A percentile compares a stretch with the other conserved stretches of the same genome.
These are phyloP conservation scores for Erodium moschatum DNA, from an alignment of 441 rosid species.

Conservation along the genomic window DNA sequence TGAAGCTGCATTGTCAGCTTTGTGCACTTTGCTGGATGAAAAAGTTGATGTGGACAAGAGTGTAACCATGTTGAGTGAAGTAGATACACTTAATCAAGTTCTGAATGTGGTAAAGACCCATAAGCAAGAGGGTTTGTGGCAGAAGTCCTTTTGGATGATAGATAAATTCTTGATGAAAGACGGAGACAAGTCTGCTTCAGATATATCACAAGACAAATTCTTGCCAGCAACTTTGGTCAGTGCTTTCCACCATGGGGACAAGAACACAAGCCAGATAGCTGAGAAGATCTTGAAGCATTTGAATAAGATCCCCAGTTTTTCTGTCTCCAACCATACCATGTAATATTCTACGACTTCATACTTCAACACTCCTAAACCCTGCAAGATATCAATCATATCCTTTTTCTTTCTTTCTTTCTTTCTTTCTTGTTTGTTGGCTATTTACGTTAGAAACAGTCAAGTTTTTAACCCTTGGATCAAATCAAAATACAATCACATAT, in stretches of 20 bases:
- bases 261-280: constrained; percentile 68
- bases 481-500: too few species aligned
- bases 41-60: constrained; percentile 65
- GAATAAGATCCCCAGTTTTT: constrained; percentile 59
- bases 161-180: constrained; percentile 71
- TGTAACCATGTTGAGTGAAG: constrained; percentile 45
- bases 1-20: constrained; percentile 70
- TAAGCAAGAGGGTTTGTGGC: constrained; percentile 53
- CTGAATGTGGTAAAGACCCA: constrained; percentile 64
- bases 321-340: constrained; percentile 26
- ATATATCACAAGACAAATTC: constrained; percentile 64
- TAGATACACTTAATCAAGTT: constrained; percentile 43
- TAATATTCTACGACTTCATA: constrained; percentile 11
- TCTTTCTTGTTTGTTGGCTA: too few species aligned
- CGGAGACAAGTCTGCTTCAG: constrained; percentile 41
- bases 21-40: constrained; percentile 73
- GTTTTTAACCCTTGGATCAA: too few species aligned
- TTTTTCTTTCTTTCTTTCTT: too few species aligned
- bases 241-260: constrained; percentile 73
- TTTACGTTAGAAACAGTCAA: too few species aligned
- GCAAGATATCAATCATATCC: too few species aligned
- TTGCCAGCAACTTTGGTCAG: constrained; percentile 57
- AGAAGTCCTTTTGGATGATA: constrained; percentile 80
- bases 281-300: constrained; percentile 66
- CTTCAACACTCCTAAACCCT: too few species aligned